phyloP scores from a whole-genome alignment of 192 early-diverging fungal species.

The Coemansia sp. region DNA sequence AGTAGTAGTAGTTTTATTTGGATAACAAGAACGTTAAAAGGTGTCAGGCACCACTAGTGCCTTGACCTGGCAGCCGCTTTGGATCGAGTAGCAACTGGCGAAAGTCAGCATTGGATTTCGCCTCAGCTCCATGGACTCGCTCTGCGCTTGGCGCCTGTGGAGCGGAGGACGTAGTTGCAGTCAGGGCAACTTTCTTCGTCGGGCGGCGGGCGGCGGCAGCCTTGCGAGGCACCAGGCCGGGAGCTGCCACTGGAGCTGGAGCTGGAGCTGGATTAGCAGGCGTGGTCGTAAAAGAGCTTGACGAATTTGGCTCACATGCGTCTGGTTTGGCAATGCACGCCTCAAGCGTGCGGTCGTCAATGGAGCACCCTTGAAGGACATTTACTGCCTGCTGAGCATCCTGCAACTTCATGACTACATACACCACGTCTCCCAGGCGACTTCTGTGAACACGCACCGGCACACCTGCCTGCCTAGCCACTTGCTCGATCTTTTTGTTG shows the following conservation, averaged over 20 bases:
- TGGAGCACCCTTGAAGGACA: slow-evolving; percentile 16
- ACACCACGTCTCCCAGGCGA: slow-evolving; percentile 27
- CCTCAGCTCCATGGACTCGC: neutral
- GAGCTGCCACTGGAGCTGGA: neutral
- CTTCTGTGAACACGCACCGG: slow-evolving; percentile 34
- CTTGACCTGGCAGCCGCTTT: neutral
- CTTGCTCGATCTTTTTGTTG: slow-evolving; percentile 35
- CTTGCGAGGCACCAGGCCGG: slow-evolving; percentile 25
- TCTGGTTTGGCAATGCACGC: slow-evolving; percentile 3
- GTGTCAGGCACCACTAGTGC: neutral
- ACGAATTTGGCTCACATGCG: neutral
- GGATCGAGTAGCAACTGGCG: slow-evolving; percentile 24
- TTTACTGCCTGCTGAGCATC: slow-evolving; percentile 18
- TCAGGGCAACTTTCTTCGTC: slow-evolving; percentile 19
- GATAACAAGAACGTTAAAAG: neutral
- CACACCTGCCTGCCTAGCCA: slow-evolving; percentile 25
- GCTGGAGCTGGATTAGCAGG: neutral
- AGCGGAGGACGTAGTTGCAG: neutral
- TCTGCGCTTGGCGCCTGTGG: neutral
- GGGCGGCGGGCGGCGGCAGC: slow-evolving; percentile 17
- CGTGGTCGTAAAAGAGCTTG: neutral
- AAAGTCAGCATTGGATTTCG: slow-evolving; percentile 35
- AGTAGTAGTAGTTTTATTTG: neutral
- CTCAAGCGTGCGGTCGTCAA: slow-evolving; percentile 17
- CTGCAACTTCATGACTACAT: slow-evolving; percentile 28